phyloP scores from a whole-genome alignment of 805 yeast species.

The Jamesozyma spencerorum region DNA sequence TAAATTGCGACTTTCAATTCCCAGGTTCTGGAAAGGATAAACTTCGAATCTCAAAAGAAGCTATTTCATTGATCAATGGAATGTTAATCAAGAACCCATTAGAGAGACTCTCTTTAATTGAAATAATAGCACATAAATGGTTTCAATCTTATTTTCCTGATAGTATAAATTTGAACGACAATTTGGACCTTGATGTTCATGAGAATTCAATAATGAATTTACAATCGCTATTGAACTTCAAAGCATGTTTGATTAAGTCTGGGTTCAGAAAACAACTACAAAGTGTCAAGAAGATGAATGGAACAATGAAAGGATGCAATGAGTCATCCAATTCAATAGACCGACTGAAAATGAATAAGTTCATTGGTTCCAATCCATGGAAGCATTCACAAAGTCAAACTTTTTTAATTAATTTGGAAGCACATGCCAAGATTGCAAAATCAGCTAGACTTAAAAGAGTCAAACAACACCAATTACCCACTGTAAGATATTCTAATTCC shows the following conservation, averaged over 20 bases:
- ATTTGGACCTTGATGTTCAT: constrained; percentile 3
- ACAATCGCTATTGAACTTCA: constrained; percentile 57
- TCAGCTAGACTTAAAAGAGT: background rate
- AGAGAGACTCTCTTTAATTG: constrained; percentile 68
- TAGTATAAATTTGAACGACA: constrained; percentile 39
- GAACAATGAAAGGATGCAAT: too few relatives aligned
- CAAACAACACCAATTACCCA: background rate
- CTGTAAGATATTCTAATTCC: constrained; percentile 8
- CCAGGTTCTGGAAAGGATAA: constrained; percentile 49
- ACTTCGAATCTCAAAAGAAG: constrained; percentile 52
- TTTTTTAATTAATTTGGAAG: background rate
- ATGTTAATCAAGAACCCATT: constrained; percentile 66
- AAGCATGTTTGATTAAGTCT: constrained; percentile 48
- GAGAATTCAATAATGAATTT: constrained; percentile 3
- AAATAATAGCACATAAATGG: constrained; percentile 72
- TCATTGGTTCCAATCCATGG: too few relatives aligned
- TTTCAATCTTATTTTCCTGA: constrained; percentile 75
- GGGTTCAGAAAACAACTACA: constrained; percentile 34
- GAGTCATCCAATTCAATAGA: too few relatives aligned
- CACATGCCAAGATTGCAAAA: background rate
- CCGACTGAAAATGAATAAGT: too few relatives aligned
- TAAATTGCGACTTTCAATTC: constrained; percentile 65
- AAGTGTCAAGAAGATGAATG: background rate
- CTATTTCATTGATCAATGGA: constrained; percentile 56
- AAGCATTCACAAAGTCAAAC: background rate